These are phyloP conservation scores for Xylariomycetidae sp. DNA, from an alignment of 2,329 filamentous ascomycete genomes.

Conservation along the genomic window DNA sequence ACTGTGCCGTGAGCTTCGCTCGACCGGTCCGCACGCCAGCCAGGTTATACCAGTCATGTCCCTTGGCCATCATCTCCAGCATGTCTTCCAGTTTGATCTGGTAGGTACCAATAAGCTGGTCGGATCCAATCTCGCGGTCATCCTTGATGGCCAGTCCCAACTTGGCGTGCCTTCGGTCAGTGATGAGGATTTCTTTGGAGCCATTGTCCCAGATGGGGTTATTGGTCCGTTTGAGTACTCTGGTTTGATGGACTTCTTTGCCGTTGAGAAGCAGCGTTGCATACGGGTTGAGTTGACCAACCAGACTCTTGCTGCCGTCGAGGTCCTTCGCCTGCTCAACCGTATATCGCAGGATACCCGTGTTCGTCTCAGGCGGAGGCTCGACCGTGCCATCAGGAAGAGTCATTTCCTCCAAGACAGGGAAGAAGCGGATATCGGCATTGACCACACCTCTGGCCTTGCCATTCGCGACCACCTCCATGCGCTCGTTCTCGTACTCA, in stretches of 20 bases:
- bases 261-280: slow-evolving; percentile 83
- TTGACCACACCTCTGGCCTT: slow-evolving; percentile 75
- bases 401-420: slow-evolving; percentile 69
- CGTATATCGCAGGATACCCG: slow-evolving; percentile 88
- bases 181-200: slow-evolving; percentile 90
- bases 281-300: slow-evolving; percentile 88
- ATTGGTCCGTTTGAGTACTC: slow-evolving; percentile 94
- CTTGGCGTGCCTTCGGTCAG: slow-evolving; percentile 83
- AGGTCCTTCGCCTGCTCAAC: slow-evolving; percentile 96
- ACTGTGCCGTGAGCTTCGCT: slow-evolving; percentile 85
- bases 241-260: slow-evolving; percentile 82
- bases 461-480: slow-evolving; percentile 80
- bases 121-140: slow-evolving; percentile 75
- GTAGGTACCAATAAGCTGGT: slow-evolving; percentile 84
- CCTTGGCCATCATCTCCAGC: slow-evolving; percentile 82
- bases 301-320: slow-evolving; percentile 84
- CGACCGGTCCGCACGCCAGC: slow-evolving; percentile 75
- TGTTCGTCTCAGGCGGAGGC: slow-evolving; percentile 81
- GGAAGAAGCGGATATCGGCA: slow-evolving; percentile 90
- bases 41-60: slow-evolving; percentile 94
- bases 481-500: slow-evolving; percentile 74
- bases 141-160: slow-evolving; percentile 93
- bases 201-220: slow-evolving; percentile 94
- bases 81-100: slow-evolving; percentile 95
- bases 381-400: slow-evolving; percentile 67